A percentile compares a stretch with the other conserved stretches of the same genome.
Conservation (phyloP, 164 flowering plant species). For the Warburgia ugandensis region DNA sequence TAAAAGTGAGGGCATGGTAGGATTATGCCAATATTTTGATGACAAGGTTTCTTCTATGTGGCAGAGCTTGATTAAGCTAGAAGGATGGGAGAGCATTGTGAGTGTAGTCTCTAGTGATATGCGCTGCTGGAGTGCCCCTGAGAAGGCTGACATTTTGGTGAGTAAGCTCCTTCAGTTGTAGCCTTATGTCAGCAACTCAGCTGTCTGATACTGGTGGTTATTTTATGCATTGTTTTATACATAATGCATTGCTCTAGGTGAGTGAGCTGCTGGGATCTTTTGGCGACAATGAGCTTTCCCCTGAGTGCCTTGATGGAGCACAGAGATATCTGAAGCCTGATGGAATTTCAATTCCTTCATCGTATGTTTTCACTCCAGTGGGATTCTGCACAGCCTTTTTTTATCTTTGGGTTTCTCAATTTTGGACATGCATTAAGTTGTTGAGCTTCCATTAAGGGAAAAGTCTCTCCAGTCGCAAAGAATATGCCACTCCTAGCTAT, state of each 20-base stretch:
- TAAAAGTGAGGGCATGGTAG: no score
- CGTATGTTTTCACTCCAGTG: constrained; percentile 39
- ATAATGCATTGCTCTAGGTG: constrained; percentile 56
- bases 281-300: constrained; percentile 98
- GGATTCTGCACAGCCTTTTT: neutral
- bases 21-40: no score
- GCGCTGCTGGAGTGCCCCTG: constrained; percentile 98
- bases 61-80: constrained; percentile 89
- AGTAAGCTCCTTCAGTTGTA: neutral
- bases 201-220: no score
- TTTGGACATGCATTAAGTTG: neutral
- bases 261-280: constrained; percentile 98
- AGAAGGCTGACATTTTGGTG: constrained; percentile 96
- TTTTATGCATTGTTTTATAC: no score
- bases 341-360: constrained; percentile 95
- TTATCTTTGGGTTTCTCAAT: neutral
- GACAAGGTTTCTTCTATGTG: constrained; percentile 5
- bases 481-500: no score
- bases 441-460: no score
- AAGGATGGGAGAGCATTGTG: constrained; percentile 84
- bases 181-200: no score
- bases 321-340: constrained; percentile 78
- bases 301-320: constrained; percentile 99
- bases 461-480: no score
- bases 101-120: constrained; percentile 86